These are phyloP conservation scores for Zygosaccharomyces pseudorouxii DNA, from an alignment of 805 yeast genomes.

Conservation along the genomic window DNA sequence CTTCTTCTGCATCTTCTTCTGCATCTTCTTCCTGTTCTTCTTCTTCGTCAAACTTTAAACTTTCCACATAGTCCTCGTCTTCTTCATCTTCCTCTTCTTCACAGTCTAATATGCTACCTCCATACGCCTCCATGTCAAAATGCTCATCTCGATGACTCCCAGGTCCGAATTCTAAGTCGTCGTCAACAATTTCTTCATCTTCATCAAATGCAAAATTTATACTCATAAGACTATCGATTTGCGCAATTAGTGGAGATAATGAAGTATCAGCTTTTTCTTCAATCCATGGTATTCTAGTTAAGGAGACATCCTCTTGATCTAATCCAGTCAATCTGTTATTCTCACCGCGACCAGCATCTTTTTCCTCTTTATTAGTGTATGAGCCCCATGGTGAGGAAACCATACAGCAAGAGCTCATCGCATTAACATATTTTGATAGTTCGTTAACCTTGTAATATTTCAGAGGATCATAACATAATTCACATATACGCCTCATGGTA, in stretches of 20 bases:
- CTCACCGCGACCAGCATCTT: neutral
- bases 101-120: constrained; percentile 16
- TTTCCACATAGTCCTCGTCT: constrained; percentile 16
- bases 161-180: constrained; percentile 11
- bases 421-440: constrained; percentile 42
- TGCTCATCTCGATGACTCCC: constrained; percentile 12
- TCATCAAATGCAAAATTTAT: constrained; percentile 33
- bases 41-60: constrained; percentile 2
- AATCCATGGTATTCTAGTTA: constrained; percentile 30
- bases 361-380: constrained; percentile 3
- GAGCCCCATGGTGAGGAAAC: constrained; percentile 20
- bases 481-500: constrained; percentile 46
- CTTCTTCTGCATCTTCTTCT: constrained; percentile 6
- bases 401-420: constrained; percentile 35
- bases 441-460: constrained; percentile 36
- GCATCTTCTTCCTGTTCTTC: constrained; percentile 10
- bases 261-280: constrained; percentile 17
- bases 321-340: neutral
- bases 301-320: constrained; percentile 28
- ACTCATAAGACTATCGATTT: constrained; percentile 32
- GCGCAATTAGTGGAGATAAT: constrained; percentile 25
- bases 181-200: constrained; percentile 28
- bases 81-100: constrained; percentile 14
- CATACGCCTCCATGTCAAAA: constrained; percentile 21
- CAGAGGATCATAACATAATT: constrained; percentile 43